Percentiles rank a stretch among this genome's conserved stretches.
phyloP scores from a whole-genome alignment of 306 rosid species.

The Ochetophila trinervis region DNA sequence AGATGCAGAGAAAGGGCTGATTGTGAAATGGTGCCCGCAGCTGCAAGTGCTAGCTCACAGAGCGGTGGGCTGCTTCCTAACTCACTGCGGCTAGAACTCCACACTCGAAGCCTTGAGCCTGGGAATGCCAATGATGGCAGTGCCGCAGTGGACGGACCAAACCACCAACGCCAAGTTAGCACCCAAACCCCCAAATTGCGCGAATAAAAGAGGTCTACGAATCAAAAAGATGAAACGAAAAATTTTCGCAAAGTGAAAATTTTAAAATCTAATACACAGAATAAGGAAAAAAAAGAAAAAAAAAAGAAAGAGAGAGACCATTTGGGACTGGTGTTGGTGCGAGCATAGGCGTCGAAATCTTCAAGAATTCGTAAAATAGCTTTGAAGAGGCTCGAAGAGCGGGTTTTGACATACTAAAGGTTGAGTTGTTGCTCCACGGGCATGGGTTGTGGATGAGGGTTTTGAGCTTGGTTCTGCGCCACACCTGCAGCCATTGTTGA shows the following conservation, averaged over 20 bases:
- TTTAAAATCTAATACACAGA: too few species aligned
- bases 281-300: too few species aligned
- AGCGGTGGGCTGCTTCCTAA: slow-evolving; percentile 29
- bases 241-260: not conserved
- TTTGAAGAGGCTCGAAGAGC: slow-evolving; percentile 75
- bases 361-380: slow-evolving; percentile 81
- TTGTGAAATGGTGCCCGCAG: slow-evolving; percentile 32
- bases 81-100: slow-evolving; percentile 38
- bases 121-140: slow-evolving; percentile 27
- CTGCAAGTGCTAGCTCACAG: slow-evolving; percentile 20
- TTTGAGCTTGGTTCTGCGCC: slow-evolving; percentile 33
- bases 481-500: slow-evolving; percentile 25
- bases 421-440: slow-evolving; percentile 71
- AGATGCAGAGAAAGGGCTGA: slow-evolving; percentile 19
- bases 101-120: slow-evolving; percentile 24
- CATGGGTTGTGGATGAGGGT: slow-evolving; percentile 12
- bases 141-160: slow-evolving; percentile 35
- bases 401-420: slow-evolving; percentile 69
- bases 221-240: not conserved
- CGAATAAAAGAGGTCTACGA: not conserved
- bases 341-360: slow-evolving; percentile 70
- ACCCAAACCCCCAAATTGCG: not conserved
- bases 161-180: slow-evolving; percentile 24
- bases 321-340: slow-evolving; percentile 78
- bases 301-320: slow-evolving; percentile 33